Conservation (phyloP, 148 eudicot species). For the Spergularia bocconei region DNA sequence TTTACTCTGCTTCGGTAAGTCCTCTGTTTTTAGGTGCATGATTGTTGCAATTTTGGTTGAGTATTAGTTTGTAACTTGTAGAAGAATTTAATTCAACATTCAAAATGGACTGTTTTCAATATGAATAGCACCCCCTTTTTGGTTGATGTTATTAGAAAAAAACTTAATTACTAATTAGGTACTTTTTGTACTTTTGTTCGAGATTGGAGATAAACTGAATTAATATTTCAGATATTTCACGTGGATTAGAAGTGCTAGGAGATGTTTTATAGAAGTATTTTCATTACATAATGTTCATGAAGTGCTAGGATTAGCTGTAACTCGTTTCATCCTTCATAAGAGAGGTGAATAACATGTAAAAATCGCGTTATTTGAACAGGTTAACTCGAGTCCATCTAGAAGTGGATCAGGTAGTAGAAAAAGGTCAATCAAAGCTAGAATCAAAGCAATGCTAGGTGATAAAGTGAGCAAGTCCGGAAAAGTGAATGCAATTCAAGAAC, state of each 20-base stretch:
- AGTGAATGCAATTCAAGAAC: conserved; percentile 15
- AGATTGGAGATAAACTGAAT: too few species aligned
- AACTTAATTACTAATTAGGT: too few species aligned
- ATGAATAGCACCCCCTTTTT: background rate
- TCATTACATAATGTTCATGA: background rate
- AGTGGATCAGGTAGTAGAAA: conserved; percentile 37
- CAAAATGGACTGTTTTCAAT: background rate
- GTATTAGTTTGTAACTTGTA: background rate
- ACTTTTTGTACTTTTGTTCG: too few species aligned
- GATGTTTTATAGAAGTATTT: too few species aligned
- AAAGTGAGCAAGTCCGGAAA: conserved; percentile 27
- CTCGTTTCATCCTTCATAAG: background rate
- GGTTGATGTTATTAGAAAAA: too few species aligned
- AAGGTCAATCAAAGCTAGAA: conserved; percentile 50
- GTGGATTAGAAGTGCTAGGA: too few species aligned
- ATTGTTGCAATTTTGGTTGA: background rate
- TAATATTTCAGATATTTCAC: too few species aligned
- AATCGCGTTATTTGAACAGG: conserved; percentile 30
- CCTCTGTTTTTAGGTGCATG: background rate
- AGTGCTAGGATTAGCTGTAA: background rate
- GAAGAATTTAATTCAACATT: background rate
- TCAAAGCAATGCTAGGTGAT: conserved; percentile 47
- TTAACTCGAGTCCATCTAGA: conserved; percentile 23
- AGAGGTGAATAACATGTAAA: background rate
- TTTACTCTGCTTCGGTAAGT: conserved; percentile 33